Evolutionary conservation across 2,329 filamentous ascomycete species (phyloP).

Genomic region (Knufia fluminis): DNA sequence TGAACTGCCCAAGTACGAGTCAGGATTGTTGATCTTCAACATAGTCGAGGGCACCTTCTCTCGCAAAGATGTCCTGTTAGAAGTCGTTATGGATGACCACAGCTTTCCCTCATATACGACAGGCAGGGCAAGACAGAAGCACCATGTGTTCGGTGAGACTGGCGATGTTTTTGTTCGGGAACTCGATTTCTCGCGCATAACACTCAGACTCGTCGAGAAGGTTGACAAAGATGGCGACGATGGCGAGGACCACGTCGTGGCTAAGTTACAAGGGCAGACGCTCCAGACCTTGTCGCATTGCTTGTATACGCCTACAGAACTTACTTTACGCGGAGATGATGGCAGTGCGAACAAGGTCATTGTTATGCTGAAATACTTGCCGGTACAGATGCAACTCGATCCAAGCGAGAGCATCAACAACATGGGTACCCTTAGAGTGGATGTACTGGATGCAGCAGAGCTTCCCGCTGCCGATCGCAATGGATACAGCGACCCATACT

Average conservation of each 20-base stretch:
- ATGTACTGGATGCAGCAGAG: constrained; percentile 75
- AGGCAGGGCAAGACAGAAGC: constrained; percentile 59
- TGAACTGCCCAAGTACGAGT: constrained; percentile 77
- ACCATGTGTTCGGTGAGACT: constrained; percentile 74
- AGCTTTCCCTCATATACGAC: constrained; percentile 82
- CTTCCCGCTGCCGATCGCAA: constrained; percentile 93
- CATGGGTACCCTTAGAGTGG: constrained; percentile 89
- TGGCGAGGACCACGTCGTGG: constrained; percentile 62
- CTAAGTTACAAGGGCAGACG: constrained; percentile 75
- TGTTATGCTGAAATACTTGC: constrained; percentile 89
- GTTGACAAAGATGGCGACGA: constrained; percentile 62
- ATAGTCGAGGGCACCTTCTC: constrained; percentile 82
- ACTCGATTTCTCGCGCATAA: constrained; percentile 91
- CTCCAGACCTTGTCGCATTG: constrained; percentile 80
- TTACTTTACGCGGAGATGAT: constrained; percentile 69
- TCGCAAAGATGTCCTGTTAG: constrained; percentile 64
- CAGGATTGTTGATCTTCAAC: constrained; percentile 87
- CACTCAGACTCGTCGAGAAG: constrained; percentile 75
- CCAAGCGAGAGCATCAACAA: constrained; percentile 96
- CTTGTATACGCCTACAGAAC: constrained; percentile 77
- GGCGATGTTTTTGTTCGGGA: constrained; percentile 94
- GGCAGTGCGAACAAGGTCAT: constrained; percentile 71
- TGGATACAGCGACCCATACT: constrained; percentile 94
- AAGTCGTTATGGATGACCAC: constrained; percentile 91
- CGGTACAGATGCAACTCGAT: constrained; percentile 86